Conservation (phyloP, 139 green algal genomes). For the Astrephomene gubernaculifera region DNA sequence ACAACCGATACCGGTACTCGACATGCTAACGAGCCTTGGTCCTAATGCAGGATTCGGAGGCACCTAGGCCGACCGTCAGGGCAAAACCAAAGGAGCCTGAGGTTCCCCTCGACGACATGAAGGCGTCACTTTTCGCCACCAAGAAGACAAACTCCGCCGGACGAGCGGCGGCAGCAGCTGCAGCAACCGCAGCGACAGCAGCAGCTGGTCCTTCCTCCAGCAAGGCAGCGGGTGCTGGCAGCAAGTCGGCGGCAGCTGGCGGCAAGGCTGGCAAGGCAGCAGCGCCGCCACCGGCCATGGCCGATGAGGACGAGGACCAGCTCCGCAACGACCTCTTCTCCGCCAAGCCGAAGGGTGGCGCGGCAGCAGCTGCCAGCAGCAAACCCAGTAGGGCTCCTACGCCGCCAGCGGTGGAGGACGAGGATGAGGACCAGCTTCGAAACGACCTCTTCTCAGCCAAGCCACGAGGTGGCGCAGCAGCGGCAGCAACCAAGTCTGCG, state of each 20-base stretch:
- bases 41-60: constrained; percentile 31
- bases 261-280: neutral
- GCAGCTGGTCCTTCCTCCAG: constrained; percentile 15
- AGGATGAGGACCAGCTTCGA: neutral
- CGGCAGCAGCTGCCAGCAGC: neutral
- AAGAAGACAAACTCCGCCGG: neutral
- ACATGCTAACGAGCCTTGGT: too few species aligned
- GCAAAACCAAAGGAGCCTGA: neutral
- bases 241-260: neutral
- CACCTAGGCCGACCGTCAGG: neutral
- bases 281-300: neutral
- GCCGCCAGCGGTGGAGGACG: neutral
- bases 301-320: constrained; percentile 28
- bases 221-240: neutral
- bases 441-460: neutral
- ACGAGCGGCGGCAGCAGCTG: neutral
- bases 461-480: neutral
- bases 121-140: constrained; percentile 15
- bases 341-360: neutral
- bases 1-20: too few species aligned
- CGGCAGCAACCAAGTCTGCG: neutral
- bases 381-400: too few species aligned
- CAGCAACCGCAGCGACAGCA: neutral
- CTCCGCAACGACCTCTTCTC: constrained; percentile 19
- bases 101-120: constrained; percentile 24